Evolutionary conservation across 192 early-diverging fungal species (phyloP).

Genomic region (Glomus cerebriforme): DNA sequence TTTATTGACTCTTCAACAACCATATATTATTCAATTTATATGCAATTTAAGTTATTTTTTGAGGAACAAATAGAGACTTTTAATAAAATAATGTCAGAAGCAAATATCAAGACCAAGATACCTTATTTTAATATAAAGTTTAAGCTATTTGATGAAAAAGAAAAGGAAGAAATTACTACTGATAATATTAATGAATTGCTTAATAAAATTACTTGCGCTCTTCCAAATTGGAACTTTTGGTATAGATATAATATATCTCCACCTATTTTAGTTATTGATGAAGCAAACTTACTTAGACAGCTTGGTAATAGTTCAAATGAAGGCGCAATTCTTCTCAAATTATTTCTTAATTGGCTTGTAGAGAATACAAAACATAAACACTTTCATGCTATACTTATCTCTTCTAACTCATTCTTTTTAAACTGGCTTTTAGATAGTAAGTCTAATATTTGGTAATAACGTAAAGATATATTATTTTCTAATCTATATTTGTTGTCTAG

Average conservation of each 20-base stretch:
- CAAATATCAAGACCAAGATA: background rate
- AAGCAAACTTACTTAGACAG: background rate
- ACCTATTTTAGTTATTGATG: slow-evolving; percentile 16
- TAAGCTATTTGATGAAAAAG: background rate
- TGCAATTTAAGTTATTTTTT: background rate
- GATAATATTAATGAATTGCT: background rate
- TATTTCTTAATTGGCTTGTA: slow-evolving; percentile 10
- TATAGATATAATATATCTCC: background rate
- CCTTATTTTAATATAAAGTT: background rate
- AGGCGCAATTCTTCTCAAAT: slow-evolving; percentile 2
- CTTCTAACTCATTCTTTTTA: slow-evolving; percentile 23
- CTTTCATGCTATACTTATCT: slow-evolving; percentile 14
- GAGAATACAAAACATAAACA: slow-evolving; percentile 9
- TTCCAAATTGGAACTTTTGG: background rate
- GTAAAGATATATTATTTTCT: slow-evolving; percentile 11
- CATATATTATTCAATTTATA: background rate
- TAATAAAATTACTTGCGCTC: background rate
- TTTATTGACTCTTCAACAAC: too few species aligned
- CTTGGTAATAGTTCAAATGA: background rate
- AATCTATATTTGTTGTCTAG: slow-evolving; percentile 4
- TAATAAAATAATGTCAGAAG: background rate
- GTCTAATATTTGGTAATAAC: background rate
- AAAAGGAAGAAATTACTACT: background rate
- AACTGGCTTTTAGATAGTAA: slow-evolving; percentile 23
- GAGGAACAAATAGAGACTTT: background rate